Evolutionary conservation across 2,329 filamentous ascomycete species (phyloP).

Genomic region (Trichoderma arundinaceum): DNA sequence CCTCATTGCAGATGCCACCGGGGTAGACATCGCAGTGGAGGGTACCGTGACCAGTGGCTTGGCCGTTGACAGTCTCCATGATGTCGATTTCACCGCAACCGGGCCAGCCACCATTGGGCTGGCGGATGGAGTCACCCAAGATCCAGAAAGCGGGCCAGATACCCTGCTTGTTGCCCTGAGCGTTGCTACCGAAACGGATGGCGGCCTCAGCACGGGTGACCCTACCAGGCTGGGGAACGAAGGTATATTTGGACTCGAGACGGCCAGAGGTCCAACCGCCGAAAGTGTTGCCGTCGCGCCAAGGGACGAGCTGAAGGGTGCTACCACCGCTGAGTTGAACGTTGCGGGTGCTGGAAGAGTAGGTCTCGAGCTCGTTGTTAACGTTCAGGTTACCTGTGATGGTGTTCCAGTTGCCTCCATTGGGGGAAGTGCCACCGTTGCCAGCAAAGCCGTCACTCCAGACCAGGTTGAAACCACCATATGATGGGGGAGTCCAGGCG

Average conservation of each 20-base stretch:
- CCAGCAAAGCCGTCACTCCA: slow-evolving; percentile 55
- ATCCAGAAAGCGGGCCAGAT: slow-evolving; percentile 67
- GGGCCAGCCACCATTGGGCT: slow-evolving; percentile 56
- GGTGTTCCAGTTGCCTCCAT: slow-evolving; percentile 50
- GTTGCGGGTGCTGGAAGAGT: slow-evolving; percentile 54
- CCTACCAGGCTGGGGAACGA: slow-evolving; percentile 54
- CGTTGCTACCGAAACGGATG: slow-evolving; percentile 54
- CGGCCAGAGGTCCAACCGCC: slow-evolving; percentile 60
- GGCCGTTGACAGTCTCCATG: slow-evolving; percentile 61
- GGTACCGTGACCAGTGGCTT: slow-evolving; percentile 53
- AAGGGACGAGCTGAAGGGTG: slow-evolving; percentile 59
- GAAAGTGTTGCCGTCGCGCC: slow-evolving; percentile 44
- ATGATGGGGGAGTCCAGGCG: slow-evolving; percentile 48
- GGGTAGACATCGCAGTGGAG: slow-evolving; percentile 55
- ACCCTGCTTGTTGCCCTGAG: slow-evolving; percentile 53
- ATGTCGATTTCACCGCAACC: slow-evolving; percentile 62
- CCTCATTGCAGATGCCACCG: slow-evolving; percentile 60
- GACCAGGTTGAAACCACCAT: slow-evolving; percentile 47
- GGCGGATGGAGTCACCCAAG: slow-evolving; percentile 56
- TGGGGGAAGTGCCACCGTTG: slow-evolving; percentile 42
- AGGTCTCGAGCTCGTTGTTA: slow-evolving; percentile 60
- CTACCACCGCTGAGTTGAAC: slow-evolving; percentile 56
- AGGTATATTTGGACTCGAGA: slow-evolving; percentile 56
- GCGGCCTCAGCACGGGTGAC: slow-evolving; percentile 54
- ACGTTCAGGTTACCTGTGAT: slow-evolving; percentile 49